Percentiles rank a stretch among this genome's conserved stretches.
phyloP scores from a whole-genome alignment of 2,329 filamentous ascomycete genomes.

The Xylaria arbuscula region DNA sequence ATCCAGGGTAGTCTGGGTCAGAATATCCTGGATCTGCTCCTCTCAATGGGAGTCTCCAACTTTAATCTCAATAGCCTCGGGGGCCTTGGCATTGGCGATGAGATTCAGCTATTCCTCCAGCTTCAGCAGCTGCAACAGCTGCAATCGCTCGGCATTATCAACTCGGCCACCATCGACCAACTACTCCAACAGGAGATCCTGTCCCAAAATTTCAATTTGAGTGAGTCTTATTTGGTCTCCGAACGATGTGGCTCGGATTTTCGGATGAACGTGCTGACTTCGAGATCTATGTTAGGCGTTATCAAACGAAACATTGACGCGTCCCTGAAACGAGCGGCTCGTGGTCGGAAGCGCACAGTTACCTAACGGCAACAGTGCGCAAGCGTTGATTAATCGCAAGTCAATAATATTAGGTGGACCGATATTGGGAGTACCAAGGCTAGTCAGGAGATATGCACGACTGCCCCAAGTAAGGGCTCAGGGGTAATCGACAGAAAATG shows the following conservation, averaged over 20 bases:
- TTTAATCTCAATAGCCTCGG: constrained; percentile 43
- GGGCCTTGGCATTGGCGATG: constrained; percentile 41
- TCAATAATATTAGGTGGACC: constrained; percentile 1
- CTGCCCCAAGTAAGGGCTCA: background rate
- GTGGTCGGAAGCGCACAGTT: constrained; percentile 40
- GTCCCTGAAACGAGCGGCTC: constrained; percentile 42
- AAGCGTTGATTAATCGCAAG: constrained; percentile 19
- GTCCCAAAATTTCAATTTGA: constrained; percentile 43
- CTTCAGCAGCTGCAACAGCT: constrained; percentile 48
- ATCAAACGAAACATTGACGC: constrained; percentile 45
- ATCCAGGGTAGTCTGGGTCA: constrained; percentile 36
- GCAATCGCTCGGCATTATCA: constrained; percentile 45
- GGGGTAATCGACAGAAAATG: background rate
- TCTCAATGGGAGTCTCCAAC: constrained; percentile 46
- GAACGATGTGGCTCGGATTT: background rate
- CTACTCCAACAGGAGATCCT: constrained; percentile 45
- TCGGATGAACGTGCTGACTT: constrained; percentile 23
- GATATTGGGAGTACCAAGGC: constrained; percentile 1
- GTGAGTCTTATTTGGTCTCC: constrained; percentile 28
- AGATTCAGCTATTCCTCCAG: constrained; percentile 48
- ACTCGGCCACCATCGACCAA: constrained; percentile 41
- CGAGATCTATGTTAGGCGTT: constrained; percentile 34
- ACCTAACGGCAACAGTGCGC: constrained; percentile 40
- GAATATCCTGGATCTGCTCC: constrained; percentile 42
- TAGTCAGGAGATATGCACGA: background rate